Evolutionary conservation across 805 yeast genomes (phyloP).

Genomic region (Ascoidea tarda): DNA sequence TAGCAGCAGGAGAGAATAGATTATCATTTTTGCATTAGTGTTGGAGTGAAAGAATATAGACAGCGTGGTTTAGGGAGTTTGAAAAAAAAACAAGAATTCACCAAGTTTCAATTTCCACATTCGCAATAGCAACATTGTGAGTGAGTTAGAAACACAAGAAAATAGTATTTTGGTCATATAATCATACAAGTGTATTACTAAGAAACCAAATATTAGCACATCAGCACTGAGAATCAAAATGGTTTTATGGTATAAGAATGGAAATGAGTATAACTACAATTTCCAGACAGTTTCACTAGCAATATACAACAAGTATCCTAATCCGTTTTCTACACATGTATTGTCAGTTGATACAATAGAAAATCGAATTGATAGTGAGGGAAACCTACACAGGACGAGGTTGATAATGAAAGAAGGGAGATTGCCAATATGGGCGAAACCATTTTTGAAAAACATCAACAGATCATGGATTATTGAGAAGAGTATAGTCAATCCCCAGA

Average conservation of each 20-base stretch:
- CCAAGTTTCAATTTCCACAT: too few relatives aligned
- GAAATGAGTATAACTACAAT: conserved; percentile 45
- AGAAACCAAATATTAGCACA: too few relatives aligned
- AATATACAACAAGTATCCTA: conserved; percentile 56
- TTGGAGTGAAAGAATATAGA: too few relatives aligned
- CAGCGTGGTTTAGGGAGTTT: too few relatives aligned
- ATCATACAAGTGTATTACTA: too few relatives aligned
- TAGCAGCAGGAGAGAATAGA: too few relatives aligned
- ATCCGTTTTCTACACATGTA: conserved; percentile 79
- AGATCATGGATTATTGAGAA: conserved; percentile 76
- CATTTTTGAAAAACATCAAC: conserved; percentile 54
- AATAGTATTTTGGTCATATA: too few relatives aligned
- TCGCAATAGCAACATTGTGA: too few relatives aligned
- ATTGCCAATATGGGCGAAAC: conserved; percentile 66
- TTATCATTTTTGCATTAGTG: too few relatives aligned
- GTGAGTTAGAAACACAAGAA: too few relatives aligned
- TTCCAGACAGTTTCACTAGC: conserved; percentile 68
- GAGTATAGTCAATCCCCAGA: conserved; percentile 52
- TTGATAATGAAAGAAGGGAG: conserved; percentile 68
- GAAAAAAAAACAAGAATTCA: too few relatives aligned
- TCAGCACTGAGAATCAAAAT: conserved; percentile 17
- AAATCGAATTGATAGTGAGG: conserved; percentile 40
- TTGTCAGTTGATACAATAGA: conserved; percentile 68
- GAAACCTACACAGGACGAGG: conserved; percentile 58
- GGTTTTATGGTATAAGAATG: conserved; percentile 49